Conservation (phyloP, 2,329 filamentous ascomycete species). For the Dothideomycetidae sp. region DNA sequence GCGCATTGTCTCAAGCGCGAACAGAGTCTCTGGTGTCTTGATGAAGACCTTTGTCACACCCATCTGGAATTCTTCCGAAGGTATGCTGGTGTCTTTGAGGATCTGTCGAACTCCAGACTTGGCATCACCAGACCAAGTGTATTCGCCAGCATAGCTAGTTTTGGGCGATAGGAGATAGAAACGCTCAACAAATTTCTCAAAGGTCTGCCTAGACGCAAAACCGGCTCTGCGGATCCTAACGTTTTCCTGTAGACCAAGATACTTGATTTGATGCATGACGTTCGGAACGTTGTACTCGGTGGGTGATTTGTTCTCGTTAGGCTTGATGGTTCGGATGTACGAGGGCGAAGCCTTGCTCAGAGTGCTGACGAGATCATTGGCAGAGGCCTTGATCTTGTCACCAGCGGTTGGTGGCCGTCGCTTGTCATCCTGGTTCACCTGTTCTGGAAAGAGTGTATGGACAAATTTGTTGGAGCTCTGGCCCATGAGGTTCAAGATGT, state of each 20-base stretch:
- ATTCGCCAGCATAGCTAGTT: slow-evolving; percentile 91
- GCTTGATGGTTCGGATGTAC: slow-evolving; percentile 98
- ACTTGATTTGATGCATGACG: slow-evolving; percentile 96
- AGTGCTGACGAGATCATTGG: slow-evolving; percentile 86
- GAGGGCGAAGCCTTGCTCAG: slow-evolving; percentile 95
- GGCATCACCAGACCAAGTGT: slow-evolving; percentile 83
- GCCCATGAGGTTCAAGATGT: slow-evolving; percentile 73
- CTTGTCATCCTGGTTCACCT: slow-evolving; percentile 92
- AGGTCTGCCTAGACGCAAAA: slow-evolving; percentile 92
- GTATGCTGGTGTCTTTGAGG: slow-evolving; percentile 90
- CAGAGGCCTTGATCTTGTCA: slow-evolving; percentile 88
- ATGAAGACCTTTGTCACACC: slow-evolving; percentile 96
- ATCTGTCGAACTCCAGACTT: slow-evolving; percentile 84
- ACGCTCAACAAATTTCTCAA: slow-evolving; percentile 94
- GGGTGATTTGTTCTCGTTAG: slow-evolving; percentile 96
- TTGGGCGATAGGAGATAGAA: slow-evolving; percentile 93
- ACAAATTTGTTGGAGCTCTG: slow-evolving; percentile 75
- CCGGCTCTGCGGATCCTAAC: slow-evolving; percentile 91
- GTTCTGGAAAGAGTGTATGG: slow-evolving; percentile 76
- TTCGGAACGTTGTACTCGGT: slow-evolving; percentile 84
- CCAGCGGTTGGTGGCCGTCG: slow-evolving; percentile 86
- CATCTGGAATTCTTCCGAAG: slow-evolving; percentile 90
- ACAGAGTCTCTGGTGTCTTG: slow-evolving; percentile 92
- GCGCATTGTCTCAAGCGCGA: slow-evolving; percentile 93
- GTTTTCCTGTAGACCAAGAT: slow-evolving; percentile 97